Base-by-base conservation (phyloP, 225 moss, liverwort and hornwort species). In the Pseudisothecium myosuroides region DNA sequence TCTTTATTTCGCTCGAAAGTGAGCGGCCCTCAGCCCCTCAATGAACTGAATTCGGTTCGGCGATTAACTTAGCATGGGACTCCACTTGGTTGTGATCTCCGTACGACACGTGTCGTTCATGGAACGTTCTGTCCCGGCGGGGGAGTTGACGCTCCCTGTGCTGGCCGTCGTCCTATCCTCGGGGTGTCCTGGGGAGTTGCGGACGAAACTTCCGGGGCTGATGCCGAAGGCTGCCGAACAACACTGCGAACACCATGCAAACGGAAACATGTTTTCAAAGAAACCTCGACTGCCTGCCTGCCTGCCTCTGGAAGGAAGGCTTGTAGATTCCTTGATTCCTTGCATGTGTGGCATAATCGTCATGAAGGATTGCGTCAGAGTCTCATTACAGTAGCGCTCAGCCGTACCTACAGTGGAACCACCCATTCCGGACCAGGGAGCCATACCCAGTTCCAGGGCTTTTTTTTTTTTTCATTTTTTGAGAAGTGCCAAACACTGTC, bases 131-230 rank as follows among this genome's bases (percentile, higher is more conserved):
- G 61, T 37, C 9, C 16, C 1, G 2, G 72, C 14, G 61, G 27
- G 66, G 12, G 50, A 50, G 76, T 83, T 83, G 83, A 83, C 66
- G 47, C 21, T 17, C 0, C 20, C 31, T 21, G 17, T 8, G 32
- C 11, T 21, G 14, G 19, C 43, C 21, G 81, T 45, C 31, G 34
- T 32, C 62, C 63, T 63, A n/a, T 36, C 63, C 5, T 16, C 7
- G 32, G 34, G 20, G 45, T 7, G 7, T 45, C 22, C 1, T 0
- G 0, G 10, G 23, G 4, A 24, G 24, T 5, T 82, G 63, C 5
- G 1, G 34, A 36, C 16, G 49, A 62, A 62, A 2, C 81, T 62
- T 81, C 81, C 9, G 17, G 0, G 17, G 12, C 79, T 79, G 78
- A 24, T 24, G 24, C 78, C 16, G 54, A 78, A 32, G 32, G 50